Evolutionary conservation across 768 basidiomycete genomes (phyloP), one percentile per base, ranked within the genome.

Genomic region (Russula brevipes): DNA sequence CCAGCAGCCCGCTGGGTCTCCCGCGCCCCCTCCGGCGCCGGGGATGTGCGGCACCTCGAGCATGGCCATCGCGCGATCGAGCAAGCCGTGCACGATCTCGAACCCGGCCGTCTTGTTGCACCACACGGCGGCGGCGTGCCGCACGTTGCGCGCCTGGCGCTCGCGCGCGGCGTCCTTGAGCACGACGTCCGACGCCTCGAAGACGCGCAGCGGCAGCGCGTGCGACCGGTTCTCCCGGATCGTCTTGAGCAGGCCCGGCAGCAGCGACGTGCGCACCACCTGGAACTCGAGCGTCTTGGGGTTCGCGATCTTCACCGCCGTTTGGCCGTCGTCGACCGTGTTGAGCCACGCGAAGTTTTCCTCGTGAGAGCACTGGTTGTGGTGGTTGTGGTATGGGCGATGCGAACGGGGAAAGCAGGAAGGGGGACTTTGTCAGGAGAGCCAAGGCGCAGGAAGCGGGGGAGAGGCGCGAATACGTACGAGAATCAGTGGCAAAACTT

Each of bases 271-370:
- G 66, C 97, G 90, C 49, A 98, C 94, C 61, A 98, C 89, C 76
- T 99, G 97, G 77, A 97, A 98, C 74, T 98, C 97, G 67, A 93
- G 82, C 30, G 97, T 93, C 77, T 97, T 98, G 0, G 97, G 97
- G 76, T 99, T 99, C 61, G 90, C 94, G 64, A 98, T 92, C 69
- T 89, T 89, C 65, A 98, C 86, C 1, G 89, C 96, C 24, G 83
- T 82, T 41, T 82, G 82, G 45, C 86, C 86, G 67, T 91, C 88
- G 74, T 98, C 96, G 36, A 78, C 71, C 63, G 87, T 88, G 77
- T 97, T 97, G 66, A 99, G 80, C 80, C 86, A 94, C 54, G 85
- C 88, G 72, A 98, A 99, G 78, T 98, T 98, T 77, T 99, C 97
- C 75, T 98, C 96, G 70, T 94, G 94, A 11, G 96, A 98, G 76